Conservation (phyloP, 2,329 filamentous ascomycete genomes). For the Colletotrichum sp. region DNA sequence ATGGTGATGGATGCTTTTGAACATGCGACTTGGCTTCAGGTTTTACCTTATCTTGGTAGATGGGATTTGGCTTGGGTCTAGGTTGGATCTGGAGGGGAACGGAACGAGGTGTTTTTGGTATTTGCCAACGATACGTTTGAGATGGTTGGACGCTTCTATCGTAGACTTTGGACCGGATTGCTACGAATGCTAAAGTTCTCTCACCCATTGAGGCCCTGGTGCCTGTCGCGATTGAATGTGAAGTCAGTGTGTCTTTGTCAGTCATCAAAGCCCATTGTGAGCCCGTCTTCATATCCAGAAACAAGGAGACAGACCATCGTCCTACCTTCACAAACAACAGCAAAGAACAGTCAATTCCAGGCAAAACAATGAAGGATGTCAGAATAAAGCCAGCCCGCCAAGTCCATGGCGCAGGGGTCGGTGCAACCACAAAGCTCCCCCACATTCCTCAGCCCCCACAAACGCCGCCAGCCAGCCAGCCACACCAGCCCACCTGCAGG, state of each 20-base stretch:
- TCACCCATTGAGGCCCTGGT: background rate
- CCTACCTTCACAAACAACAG: background rate
- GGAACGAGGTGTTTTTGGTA: background rate
- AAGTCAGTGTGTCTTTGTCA: background rate
- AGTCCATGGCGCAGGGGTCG: background rate
- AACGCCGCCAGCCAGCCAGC: background rate
- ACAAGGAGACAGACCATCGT: background rate
- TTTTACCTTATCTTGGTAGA: background rate
- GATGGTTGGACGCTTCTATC: background rate
- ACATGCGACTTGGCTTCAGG: background rate
- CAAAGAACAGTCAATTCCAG: fast-evolving
- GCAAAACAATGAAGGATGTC: background rate
- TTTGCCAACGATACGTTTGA: background rate
- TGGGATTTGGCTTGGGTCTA: background rate
- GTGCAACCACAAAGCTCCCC: background rate
- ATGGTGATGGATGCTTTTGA: background rate
- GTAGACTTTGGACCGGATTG: background rate
- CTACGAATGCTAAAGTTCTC: background rate
- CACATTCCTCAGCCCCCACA: background rate
- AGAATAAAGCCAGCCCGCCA: background rate
- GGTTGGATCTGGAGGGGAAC: background rate
- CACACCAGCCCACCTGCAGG: background rate
- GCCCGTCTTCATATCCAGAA: background rate
- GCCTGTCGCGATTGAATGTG: fast-evolving
- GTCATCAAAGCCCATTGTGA: too few species aligned